phyloP scores from a whole-genome alignment of 345 rosid genomes.

The Melaleuca quinquenervia region DNA sequence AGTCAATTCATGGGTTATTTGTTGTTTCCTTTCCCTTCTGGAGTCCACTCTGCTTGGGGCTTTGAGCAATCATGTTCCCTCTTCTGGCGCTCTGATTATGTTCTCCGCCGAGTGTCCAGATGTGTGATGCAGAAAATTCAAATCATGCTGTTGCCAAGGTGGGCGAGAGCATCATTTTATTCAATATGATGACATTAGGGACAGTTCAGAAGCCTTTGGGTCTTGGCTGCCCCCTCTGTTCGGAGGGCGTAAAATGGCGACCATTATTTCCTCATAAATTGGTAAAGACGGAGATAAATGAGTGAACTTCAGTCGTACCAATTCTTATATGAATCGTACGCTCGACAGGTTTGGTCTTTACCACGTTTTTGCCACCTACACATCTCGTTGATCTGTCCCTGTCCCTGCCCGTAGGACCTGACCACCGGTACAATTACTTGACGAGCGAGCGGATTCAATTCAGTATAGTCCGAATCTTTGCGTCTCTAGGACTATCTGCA shows the following conservation, averaged over 20 bases:
- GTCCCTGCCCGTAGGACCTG: not conserved
- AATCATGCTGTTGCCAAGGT: not conserved
- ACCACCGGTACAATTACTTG: accelerated
- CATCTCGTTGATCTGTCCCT: not conserved
- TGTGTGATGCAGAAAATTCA: not conserved
- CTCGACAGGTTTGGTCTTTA: not conserved
- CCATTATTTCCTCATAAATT: not conserved
- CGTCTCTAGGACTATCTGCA: accelerated
- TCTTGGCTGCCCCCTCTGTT: not conserved
- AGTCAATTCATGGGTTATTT: not conserved
- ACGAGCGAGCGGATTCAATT: not conserved
- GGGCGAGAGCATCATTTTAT: not conserved
- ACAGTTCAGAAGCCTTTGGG: not conserved
- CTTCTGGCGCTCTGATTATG: not conserved
- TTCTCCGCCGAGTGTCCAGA: not conserved
- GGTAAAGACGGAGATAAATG: no score
- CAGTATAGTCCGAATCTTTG: accelerated
- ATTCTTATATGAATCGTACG: no score
- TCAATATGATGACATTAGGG: not conserved
- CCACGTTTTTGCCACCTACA: not conserved
- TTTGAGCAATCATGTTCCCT: not conserved
- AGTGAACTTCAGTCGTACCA: no score
- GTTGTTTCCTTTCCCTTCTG: not conserved
- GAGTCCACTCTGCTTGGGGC: not conserved
- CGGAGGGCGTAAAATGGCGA: not conserved